Percentiles rank a stretch among this genome's conserved stretches.
Evolutionary conservation across 2,329 filamentous ascomycete species (phyloP).

Genomic region (Calonectria leucothoes): DNA sequence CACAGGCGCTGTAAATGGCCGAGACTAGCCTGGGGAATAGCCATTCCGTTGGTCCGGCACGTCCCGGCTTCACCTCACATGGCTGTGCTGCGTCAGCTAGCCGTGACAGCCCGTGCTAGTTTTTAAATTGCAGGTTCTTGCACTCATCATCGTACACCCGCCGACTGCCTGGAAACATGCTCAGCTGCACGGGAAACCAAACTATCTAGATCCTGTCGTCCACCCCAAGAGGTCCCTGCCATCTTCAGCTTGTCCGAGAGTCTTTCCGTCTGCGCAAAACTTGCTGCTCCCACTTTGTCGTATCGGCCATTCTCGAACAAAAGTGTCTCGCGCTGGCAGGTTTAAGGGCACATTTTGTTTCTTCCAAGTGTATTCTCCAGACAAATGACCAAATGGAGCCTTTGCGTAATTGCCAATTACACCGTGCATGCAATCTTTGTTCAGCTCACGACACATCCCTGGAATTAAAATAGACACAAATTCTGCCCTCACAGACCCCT

Average conservation of each 20-base stretch:
- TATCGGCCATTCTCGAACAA: background rate
- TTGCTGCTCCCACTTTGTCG: background rate
- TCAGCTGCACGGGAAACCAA: background rate
- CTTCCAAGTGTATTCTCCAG: no score
- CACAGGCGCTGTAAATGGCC: background rate
- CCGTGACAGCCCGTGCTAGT: background rate
- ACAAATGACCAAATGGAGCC: no score
- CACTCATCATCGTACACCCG: background rate
- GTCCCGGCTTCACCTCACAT: background rate
- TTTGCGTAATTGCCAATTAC: no score
- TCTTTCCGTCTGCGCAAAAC: background rate
- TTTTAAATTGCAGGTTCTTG: background rate
- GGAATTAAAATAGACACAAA: background rate
- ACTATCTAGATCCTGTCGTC: background rate
- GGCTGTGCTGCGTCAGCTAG: no score
- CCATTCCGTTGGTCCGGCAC: background rate
- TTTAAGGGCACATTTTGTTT: background rate
- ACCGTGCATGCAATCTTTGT: no score
- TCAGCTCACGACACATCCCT: background rate
- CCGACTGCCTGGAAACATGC: background rate
- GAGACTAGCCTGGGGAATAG: background rate
- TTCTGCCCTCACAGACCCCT: background rate
- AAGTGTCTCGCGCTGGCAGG: background rate
- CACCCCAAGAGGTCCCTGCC: background rate
- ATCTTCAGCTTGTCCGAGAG: background rate